These are phyloP conservation scores for Madurella mycetomatis DNA, from an alignment of 2,329 filamentous ascomycete species.

Conservation along the genomic window DNA sequence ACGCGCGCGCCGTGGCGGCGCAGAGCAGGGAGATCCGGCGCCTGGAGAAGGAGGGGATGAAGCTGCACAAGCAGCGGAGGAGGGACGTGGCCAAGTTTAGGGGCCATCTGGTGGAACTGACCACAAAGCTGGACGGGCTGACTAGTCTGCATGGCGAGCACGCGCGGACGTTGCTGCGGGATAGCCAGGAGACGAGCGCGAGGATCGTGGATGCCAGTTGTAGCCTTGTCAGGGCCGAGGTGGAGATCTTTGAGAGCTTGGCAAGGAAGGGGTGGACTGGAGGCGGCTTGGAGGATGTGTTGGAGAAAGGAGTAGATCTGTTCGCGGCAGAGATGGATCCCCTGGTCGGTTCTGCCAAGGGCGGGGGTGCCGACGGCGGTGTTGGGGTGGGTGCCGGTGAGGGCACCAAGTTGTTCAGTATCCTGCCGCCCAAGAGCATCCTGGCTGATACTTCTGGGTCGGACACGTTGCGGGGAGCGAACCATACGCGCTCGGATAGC, in stretches of 20 bases:
- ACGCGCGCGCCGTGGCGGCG: slow-evolving; percentile 50
- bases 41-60: slow-evolving; percentile 61
- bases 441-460: slow-evolving; percentile 47
- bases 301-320: slow-evolving; percentile 60
- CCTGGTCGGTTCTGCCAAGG: slow-evolving; percentile 7
- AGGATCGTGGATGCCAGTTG: slow-evolving; percentile 61
- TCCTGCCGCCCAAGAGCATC: slow-evolving; percentile 60
- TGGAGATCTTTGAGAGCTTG: slow-evolving; percentile 65
- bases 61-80: slow-evolving; percentile 54
- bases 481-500: slow-evolving; percentile 50
- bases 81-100: slow-evolving; percentile 60
- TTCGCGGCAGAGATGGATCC: slow-evolving; percentile 27
- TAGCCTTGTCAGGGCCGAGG: slow-evolving; percentile 61
- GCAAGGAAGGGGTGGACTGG: slow-evolving; percentile 65
- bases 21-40: slow-evolving; percentile 58
- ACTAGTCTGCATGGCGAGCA: slow-evolving; percentile 58
- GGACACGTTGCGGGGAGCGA: slow-evolving; percentile 32
- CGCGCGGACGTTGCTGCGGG: slow-evolving; percentile 54
- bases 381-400: slow-evolving; percentile 31
- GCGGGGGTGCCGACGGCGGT: slow-evolving; percentile 30
- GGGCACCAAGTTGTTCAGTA: slow-evolving; percentile 57
- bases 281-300: slow-evolving; percentile 60
- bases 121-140: slow-evolving; percentile 57
- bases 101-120: slow-evolving; percentile 60
- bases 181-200: slow-evolving; percentile 60